Base-by-base conservation (phyloP, 805 yeast species). In the Lipomyces oligophaga region DNA sequence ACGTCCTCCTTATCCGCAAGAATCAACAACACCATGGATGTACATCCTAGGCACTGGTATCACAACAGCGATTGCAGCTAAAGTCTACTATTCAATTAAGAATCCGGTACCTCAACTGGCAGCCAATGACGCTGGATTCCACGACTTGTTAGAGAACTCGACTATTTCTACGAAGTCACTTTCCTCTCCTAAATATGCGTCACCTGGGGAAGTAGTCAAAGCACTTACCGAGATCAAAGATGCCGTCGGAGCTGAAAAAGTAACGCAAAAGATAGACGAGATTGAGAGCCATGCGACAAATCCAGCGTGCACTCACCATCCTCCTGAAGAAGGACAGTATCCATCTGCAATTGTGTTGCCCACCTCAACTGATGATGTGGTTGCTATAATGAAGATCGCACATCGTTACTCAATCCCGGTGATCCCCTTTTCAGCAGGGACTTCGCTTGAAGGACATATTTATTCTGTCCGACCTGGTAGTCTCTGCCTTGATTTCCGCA, bases 381-480 rank as follows among this genome's bases (percentile, higher is more conserved):
- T 84, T 2, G 61, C 71, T 41, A 70, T 82, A 25, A 67, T 83
- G 78, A 77, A 78, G 58, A 67, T 83, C 3, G 72, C 80, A 49
- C 76, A 79, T 62, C 66, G 75, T 56, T 74, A 75, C 59, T 66
- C 66, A 25, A 80, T 85, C 5, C 95, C 95, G 0, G 79, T 83
- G 11, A 81, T 83, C 27, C 89, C 94, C 2, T 83, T 72, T 59
- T 71, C 81, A 2, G 95, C 93, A 3, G 90, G 93, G 6, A 82
- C 94, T 0, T 81, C 93, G 2, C 66, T 85, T 27, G 95, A 85
- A 62, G 94, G 94, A 3, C 90, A 85, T 59, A 82, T 81, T 60
- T 80, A 76, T 49, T 81, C 88, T 1, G 72, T 89, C 0, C 72
- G 86, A 37, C 71, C 88, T 58, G 80, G 81, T 0, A 83, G 87